Evolutionary conservation across 2,329 filamentous ascomycete genomes (phyloP), one percentile per base, ranked within the genome.

Genomic region (Sporothrix phasma): DNA sequence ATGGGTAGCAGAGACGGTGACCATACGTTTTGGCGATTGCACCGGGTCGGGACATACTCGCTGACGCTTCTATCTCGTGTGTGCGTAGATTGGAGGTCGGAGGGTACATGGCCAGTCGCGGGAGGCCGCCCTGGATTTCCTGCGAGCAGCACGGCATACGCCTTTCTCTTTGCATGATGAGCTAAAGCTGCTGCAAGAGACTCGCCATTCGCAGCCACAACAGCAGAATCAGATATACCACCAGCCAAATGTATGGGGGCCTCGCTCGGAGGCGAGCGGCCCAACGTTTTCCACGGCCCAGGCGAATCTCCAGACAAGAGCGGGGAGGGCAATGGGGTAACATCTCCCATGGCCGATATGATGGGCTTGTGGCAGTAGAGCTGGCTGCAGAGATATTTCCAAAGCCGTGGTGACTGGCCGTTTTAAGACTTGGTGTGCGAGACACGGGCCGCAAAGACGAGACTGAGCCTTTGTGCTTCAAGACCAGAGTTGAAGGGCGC

Each of bases 31-130:
- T 0, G 87, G 81, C 59, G 88, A 82, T 49, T 85, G 80, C 68
- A 88, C 78, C 5, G 84, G 78, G 62, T 94, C 89, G 2, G 91
- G 0, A 86, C 81, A 74, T 96, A 96, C 68, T 97, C 92, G 77
- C 92, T 96, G 29, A 94, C 78, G 74, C 92, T 97, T 70, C 92
- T 83, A 73, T 94, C 92, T 65, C 89, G 84, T 13, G 79, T 78
- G 73, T 90, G 89, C 15, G 69, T 47, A 69, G 74, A 63, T 34
- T 71, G 71, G 64, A 72, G 72, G 41, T 69, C 69, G 11, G 34
- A 39, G 63, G 67, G 69, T 65, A 66, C 26, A 19, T 61, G 67
- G 61, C 56, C 72, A 69, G 53, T 74, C 68, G 19, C 61, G 3
- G 56, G 46, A 6, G 22, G 53, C 34, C 61, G 62, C 73, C 71